These are phyloP conservation scores for Ogataea methanolica DNA, from an alignment of 805 yeast genomes.

Conservation along the genomic window DNA sequence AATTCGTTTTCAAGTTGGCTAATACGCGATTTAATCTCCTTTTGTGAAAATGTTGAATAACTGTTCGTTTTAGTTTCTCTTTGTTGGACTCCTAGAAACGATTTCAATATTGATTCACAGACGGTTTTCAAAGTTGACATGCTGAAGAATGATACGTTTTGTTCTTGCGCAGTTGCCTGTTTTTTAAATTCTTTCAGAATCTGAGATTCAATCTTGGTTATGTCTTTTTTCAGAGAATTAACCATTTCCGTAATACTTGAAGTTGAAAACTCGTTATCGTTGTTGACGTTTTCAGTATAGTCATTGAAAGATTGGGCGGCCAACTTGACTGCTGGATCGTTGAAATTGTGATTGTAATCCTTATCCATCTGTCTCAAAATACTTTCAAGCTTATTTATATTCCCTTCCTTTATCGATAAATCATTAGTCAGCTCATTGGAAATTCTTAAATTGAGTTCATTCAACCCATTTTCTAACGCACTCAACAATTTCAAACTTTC, in stretches of 20 bases:
- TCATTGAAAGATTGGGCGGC: constrained; percentile 56
- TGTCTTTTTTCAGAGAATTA: constrained; percentile 3
- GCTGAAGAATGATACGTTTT: background rate
- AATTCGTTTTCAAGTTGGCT: constrained; percentile 16
- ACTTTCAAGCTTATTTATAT: constrained; percentile 34
- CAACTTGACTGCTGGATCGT: constrained; percentile 80
- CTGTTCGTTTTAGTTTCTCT: background rate
- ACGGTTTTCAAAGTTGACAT: background rate
- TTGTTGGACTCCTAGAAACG: constrained; percentile 19
- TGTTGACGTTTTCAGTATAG: constrained; percentile 34
- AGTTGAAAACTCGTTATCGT: background rate
- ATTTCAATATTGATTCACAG: constrained; percentile 10
- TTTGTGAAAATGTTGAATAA: constrained; percentile 4
- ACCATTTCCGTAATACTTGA: constrained; percentile 3
- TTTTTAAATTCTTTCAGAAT: background rate
- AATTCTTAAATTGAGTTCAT: constrained; percentile 7
- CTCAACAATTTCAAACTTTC: background rate
- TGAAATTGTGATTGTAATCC: constrained; percentile 77
- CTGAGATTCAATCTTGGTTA: constrained; percentile 2
- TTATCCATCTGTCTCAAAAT: constrained; percentile 46
- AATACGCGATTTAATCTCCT: constrained; percentile 17
- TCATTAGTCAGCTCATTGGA: background rate
- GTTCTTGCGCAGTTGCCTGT: background rate
- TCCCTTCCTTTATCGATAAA: constrained; percentile 9
- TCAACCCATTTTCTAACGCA: constrained; percentile 13